These are phyloP conservation scores for Rubia occidens DNA, from an alignment of 305 asterid species.

Conservation along the genomic window DNA sequence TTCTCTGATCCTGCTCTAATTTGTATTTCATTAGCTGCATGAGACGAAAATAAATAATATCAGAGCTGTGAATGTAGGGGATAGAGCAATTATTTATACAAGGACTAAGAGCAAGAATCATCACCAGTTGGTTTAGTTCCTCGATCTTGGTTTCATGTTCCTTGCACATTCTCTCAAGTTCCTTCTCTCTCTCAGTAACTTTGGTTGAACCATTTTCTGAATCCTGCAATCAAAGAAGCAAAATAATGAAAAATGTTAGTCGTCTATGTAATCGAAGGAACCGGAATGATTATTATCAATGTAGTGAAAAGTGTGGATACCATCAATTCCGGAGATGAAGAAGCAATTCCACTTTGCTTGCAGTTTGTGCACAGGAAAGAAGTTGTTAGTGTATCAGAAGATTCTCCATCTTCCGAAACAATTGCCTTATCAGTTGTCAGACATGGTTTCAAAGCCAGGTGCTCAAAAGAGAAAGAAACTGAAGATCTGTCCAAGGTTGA, in stretches of 20 bases:
- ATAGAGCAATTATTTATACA: background rate
- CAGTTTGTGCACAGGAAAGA: constrained; percentile 52
- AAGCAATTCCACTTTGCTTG: constrained; percentile 29
- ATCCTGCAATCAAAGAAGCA: constrained; percentile 30
- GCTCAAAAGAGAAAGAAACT: constrained; percentile 82
- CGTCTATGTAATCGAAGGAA: background rate
- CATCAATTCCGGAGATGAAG: constrained; percentile 30
- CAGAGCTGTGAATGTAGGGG: background rate
- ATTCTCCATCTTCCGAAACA: constrained; percentile 29
- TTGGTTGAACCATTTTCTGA: constrained; percentile 29
- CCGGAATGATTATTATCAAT: constrained; percentile 5
- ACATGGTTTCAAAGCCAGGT: constrained; percentile 60
- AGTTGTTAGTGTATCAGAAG: constrained; percentile 30
- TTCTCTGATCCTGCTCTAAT: constrained; percentile 11
- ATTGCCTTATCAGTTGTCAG: constrained; percentile 39
- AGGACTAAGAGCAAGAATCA: constrained; percentile 6
- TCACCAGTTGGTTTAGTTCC: constrained; percentile 59
- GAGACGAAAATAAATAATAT: background rate
- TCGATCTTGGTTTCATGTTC: constrained; percentile 76
- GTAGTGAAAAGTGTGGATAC: constrained; percentile 32
- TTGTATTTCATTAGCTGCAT: constrained; percentile 17
- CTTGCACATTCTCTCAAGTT: constrained; percentile 53
- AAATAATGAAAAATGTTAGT: background rate
- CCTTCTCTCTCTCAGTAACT: constrained; percentile 44
- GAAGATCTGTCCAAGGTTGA: constrained; percentile 59